Evolutionary conservation across 805 yeast species (phyloP), one percentile per base, ranked within the genome.

Genomic region (Kregervanrija fluxuum): DNA sequence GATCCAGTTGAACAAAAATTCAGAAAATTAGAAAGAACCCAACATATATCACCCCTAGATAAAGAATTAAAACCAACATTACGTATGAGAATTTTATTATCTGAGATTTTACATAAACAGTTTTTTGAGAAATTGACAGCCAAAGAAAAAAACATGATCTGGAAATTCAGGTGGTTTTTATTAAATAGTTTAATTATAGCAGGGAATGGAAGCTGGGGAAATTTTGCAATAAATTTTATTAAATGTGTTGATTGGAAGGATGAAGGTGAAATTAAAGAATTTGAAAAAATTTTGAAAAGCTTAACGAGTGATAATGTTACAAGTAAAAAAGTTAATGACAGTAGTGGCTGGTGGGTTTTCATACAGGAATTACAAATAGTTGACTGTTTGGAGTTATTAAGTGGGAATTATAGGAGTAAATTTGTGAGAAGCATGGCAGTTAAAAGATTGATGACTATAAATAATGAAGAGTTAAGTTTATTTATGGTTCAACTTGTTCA

Each of bases 1-100:
- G 95, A 91, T 55, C 96, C 96, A 1, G 82, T 93, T 16, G 98
- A 93, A 58, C 74, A 80, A 50, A 93, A 91, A 60, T 88, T 84
- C 58, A 79, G 95, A 52, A 79, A 83, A 46, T 65, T 91, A 42
- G 93, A 90, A 50, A 82, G 97, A 62, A 78, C 85, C 40, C 87
- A 90, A 53, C 83, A 85, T 55, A 77, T 82, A 41, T 74, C 86
- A 1, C 75, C 85, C 28, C 64, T 87, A 33, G 98, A 90, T 58
- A 80, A 79, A 52, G 96, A 89, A 46, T 70, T 87, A 39, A 87
- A 90, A 54, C 99, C 99, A 1, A 84, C 91, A 14, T 83, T 95
- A 3, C 84, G 80, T 54, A 71, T 82, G 33, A 71, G 96, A 53
- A 88, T 82, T 49, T 85, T 85, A 51, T 71, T 91, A 43, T 71